These are phyloP conservation scores for Ogataea salicorniae DNA, from an alignment of 805 yeast genomes.

Conservation along the genomic window DNA sequence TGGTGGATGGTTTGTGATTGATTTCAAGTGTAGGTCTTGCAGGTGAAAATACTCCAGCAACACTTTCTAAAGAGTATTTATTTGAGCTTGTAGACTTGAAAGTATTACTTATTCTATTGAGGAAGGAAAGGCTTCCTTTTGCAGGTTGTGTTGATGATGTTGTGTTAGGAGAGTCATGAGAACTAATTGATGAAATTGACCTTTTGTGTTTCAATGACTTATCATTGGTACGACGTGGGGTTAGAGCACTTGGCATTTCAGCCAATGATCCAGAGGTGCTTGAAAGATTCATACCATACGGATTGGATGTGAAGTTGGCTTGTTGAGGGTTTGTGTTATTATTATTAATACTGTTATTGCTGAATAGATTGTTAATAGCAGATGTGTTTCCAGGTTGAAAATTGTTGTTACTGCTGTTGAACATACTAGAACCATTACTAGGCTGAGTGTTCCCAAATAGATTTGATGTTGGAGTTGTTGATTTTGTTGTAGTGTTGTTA, in stretches of 20 bases:
- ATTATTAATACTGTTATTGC: too few species aligned
- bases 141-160: conserved; percentile 1
- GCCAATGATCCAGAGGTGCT: conserved; percentile 5
- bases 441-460: too few species aligned
- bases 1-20: background rate
- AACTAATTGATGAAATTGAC: conserved; percentile 14
- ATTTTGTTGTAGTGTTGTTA: conserved; percentile 14
- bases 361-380: too few species aligned
- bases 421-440: too few species aligned
- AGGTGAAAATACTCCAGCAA: conserved; percentile 29
- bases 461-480: background rate
- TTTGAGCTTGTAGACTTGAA: conserved; percentile 15
- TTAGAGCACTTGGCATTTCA: conserved; percentile 29
- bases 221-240: conserved; percentile 12
- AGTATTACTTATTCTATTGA: conserved; percentile 18
- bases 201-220: conserved; percentile 20
- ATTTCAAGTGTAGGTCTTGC: conserved; percentile 2
- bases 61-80: conserved; percentile 21
- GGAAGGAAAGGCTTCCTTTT: conserved; percentile 8
- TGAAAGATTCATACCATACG: conserved; percentile 24
- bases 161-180: conserved; percentile 5
- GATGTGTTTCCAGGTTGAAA: too few species aligned
- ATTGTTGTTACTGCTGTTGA: too few species aligned
- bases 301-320: conserved; percentile 9
- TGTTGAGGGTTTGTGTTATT: too few species aligned